A percentile compares a stretch with the other conserved stretches of the same genome.
Evolutionary conservation across 2,329 filamentous ascomycete species (phyloP).

Genomic region (Penicillium sp.): DNA sequence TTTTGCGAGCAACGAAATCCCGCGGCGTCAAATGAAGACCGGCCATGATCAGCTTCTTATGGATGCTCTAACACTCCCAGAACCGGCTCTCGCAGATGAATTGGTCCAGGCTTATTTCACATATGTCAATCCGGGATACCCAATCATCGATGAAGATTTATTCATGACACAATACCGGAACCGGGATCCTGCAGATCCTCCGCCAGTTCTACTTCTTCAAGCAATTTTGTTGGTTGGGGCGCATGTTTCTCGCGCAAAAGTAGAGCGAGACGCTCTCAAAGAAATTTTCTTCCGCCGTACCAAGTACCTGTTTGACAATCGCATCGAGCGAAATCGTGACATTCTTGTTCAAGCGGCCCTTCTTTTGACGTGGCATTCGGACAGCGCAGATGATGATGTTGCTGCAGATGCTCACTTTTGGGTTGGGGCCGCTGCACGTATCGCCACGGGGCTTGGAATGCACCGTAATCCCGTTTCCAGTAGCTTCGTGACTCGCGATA

Average conservation of each 20-base stretch:
- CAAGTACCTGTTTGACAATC: constrained; percentile 55
- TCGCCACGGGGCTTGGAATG: constrained; percentile 57
- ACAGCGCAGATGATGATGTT: constrained; percentile 55
- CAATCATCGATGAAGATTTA: constrained; percentile 53
- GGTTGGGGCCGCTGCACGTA: constrained; percentile 55
- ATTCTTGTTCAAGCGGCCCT: constrained; percentile 56
- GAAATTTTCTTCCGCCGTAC: constrained; percentile 53
- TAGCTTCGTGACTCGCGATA: constrained; percentile 43
- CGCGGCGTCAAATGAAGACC: constrained; percentile 43
- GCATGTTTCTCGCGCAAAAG: constrained; percentile 47
- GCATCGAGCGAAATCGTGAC: constrained; percentile 56
- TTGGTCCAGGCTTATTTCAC: constrained; percentile 54
- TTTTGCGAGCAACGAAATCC: constrained; percentile 47
- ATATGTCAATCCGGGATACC: constrained; percentile 54
- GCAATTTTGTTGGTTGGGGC: constrained; percentile 54
- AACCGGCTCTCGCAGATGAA: constrained; percentile 51
- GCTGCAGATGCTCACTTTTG: constrained; percentile 55
- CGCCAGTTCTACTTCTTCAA: constrained; percentile 53
- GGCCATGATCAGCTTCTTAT: constrained; percentile 48
- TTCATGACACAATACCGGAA: constrained; percentile 54
- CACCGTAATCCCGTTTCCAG: constrained; percentile 47
- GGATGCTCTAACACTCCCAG: constrained; percentile 53
- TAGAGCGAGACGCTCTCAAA: constrained; percentile 48
- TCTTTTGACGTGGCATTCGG: constrained; percentile 57
- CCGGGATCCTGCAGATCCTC: constrained; percentile 46